These are phyloP conservation scores for Trichosporon asahii DNA, from an alignment of 1,284 basidiomycete species.

Conservation along the genomic window DNA sequence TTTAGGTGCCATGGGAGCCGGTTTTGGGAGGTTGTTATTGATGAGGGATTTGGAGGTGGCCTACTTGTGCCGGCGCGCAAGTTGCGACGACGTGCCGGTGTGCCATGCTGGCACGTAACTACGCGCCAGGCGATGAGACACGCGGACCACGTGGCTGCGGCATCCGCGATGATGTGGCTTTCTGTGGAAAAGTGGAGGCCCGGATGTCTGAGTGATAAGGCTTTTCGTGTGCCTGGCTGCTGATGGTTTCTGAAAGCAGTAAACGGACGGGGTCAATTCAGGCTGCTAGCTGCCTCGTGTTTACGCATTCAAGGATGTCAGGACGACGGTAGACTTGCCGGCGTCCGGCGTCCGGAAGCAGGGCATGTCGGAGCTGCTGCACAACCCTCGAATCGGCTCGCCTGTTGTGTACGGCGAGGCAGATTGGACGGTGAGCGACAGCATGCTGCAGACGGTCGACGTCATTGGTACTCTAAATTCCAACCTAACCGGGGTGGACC, in stretches of 20 bases:
- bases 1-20: slow-evolving; percentile 13
- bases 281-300: background rate
- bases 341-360: background rate
- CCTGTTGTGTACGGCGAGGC: background rate
- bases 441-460: background rate
- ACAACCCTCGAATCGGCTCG: background rate
- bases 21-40: background rate
- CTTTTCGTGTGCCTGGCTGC: background rate
- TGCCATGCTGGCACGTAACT: slow-evolving; percentile 8
- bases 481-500: background rate
- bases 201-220: background rate
- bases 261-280: background rate
- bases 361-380: background rate
- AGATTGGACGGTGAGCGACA: background rate
- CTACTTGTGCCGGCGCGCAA: background rate
- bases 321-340: background rate
- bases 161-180: slow-evolving; percentile 4
- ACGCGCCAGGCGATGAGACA: background rate
- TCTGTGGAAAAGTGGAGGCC: background rate
- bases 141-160: background rate
- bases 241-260: background rate
- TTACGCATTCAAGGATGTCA: background rate
- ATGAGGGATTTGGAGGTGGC: slow-evolving; percentile 4
- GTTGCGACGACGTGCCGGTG: background rate
- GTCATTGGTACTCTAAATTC: background rate